A percentile compares a stretch with the other conserved stretches of the same genome.
phyloP scores from a whole-genome alignment of 1,284 basidiomycete species.

The Ganoderma boninense region DNA sequence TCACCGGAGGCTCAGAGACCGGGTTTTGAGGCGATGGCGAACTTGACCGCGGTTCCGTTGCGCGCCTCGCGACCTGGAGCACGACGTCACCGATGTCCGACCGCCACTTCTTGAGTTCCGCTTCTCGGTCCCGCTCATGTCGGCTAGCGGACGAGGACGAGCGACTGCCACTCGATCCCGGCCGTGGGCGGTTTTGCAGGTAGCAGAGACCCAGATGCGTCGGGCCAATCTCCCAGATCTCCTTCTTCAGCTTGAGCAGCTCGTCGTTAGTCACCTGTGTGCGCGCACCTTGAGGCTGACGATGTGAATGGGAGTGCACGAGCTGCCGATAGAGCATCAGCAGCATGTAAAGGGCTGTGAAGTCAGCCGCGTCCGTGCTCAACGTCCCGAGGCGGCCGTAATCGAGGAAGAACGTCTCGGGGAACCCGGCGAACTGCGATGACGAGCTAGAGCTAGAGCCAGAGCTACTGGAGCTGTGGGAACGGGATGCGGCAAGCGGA shows the following conservation, averaged over 20 bases:
- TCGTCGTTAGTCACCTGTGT: conserved; percentile 47
- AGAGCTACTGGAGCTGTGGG: conserved; percentile 41
- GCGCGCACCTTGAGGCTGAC: conserved; percentile 13
- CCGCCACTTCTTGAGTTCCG: conserved; percentile 48
- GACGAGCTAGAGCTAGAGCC: conserved; percentile 38
- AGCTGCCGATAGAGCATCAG: conserved; percentile 84
- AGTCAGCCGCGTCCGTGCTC: conserved; percentile 78
- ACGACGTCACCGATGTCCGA: conserved; percentile 47
- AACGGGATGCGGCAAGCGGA: conserved; percentile 43
- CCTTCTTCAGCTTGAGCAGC: conserved; percentile 70
- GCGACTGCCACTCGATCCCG: conserved; percentile 23
- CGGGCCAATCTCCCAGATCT: conserved; percentile 80
- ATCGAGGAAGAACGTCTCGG: conserved; percentile 90
- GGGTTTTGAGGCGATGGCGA: not conserved
- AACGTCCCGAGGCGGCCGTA: conserved; percentile 75
- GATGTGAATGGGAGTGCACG: conserved; percentile 49
- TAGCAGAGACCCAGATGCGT: conserved; percentile 65
- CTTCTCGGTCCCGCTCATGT: conserved; percentile 34
- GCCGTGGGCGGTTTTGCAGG: conserved; percentile 39
- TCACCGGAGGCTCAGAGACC: conserved; percentile 1
- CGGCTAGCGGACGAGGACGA: conserved; percentile 16
- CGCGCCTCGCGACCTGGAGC: conserved; percentile 46
- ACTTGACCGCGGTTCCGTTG: conserved; percentile 35
- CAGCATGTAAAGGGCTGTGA: conserved; percentile 82
- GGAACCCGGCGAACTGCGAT: conserved; percentile 54